Percentiles rank a stretch among this genome's conserved stretches.
Evolutionary conservation across 2,329 filamentous ascomycete species (phyloP).

Genomic region (Phoma sp.): DNA sequence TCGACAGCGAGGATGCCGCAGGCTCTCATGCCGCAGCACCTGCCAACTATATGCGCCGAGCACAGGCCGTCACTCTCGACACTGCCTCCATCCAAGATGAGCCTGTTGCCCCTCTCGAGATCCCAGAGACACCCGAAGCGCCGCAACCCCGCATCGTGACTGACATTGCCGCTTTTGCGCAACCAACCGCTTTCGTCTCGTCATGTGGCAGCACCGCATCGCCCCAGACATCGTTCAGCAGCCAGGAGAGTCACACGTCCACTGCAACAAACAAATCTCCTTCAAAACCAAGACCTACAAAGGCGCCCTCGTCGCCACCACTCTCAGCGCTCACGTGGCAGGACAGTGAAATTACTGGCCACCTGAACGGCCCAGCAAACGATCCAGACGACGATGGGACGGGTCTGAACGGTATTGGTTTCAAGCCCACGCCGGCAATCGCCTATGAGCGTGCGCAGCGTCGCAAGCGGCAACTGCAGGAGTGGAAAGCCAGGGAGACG

Average conservation of each 20-base stretch:
- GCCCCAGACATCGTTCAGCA: constrained; percentile 13
- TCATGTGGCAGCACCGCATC: constrained; percentile 14
- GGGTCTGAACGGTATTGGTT: constrained; percentile 69
- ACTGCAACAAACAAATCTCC: constrained; percentile 13
- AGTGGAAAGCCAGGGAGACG: constrained; percentile 65
- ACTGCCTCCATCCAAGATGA: constrained; percentile 6
- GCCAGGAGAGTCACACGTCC: constrained; percentile 1
- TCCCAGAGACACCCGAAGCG: constrained; percentile 42
- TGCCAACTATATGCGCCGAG: constrained; percentile 2
- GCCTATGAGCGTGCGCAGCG: constrained; percentile 62
- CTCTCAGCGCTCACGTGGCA: constrained; percentile 58
- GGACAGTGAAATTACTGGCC: constrained; percentile 67
- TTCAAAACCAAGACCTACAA: constrained; percentile 27
- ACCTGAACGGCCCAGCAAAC: constrained; percentile 55
- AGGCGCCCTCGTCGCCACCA: constrained; percentile 41
- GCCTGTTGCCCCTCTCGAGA: constrained; percentile 22
- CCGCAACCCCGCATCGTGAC: constrained; percentile 43
- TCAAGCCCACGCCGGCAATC: constrained; percentile 65
- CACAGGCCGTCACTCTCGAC: constrained; percentile 11
- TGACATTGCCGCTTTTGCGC: constrained; percentile 38
- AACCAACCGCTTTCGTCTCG: constrained; percentile 36
- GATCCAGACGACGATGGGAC: constrained; percentile 67
- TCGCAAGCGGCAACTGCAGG: constrained; percentile 63
- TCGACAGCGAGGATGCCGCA: constrained; percentile 23
- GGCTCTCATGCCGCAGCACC: constrained; percentile 3